Evolutionary conservation across 768 basidiomycete species (phyloP).

Genomic region (Leccinum truebloodii): DNA sequence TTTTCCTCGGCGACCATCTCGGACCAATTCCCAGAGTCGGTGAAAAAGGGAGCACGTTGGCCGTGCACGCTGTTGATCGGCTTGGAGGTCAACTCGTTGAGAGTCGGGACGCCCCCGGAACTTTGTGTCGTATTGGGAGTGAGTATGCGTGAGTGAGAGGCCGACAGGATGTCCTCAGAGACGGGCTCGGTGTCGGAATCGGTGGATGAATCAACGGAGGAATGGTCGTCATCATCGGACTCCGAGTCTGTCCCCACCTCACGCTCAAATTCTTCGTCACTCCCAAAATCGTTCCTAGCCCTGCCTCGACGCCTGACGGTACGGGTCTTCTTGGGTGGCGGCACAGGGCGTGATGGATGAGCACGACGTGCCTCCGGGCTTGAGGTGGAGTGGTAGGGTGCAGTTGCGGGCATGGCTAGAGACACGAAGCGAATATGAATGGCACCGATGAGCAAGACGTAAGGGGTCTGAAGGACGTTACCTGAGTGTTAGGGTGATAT

Average conservation of each 20-base stretch:
- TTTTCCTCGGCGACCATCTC: slow-evolving; percentile 82
- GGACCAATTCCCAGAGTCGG: slow-evolving; percentile 64
- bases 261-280: slow-evolving; percentile 78
- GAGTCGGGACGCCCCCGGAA: slow-evolving; percentile 43
- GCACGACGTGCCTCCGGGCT: slow-evolving; percentile 33
- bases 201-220: slow-evolving; percentile 57
- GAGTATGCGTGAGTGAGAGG: slow-evolving; percentile 52
- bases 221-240: slow-evolving; percentile 57
- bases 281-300: slow-evolving; percentile 57
- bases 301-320: slow-evolving; percentile 64
- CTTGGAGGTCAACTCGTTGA: slow-evolving; percentile 26
- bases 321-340: slow-evolving; percentile 38
- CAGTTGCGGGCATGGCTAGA: slow-evolving; percentile 47
- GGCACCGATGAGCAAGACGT: slow-evolving; percentile 24
- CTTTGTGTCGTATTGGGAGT: slow-evolving; percentile 73
- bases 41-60: slow-evolving; percentile 51
- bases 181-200: slow-evolving; percentile 74
- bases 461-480: slow-evolving; percentile 32
- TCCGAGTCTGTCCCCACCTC: slow-evolving; percentile 74
- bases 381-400: slow-evolving; percentile 36
- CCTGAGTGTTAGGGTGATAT: slow-evolving; percentile 36
- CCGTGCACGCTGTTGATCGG: slow-evolving; percentile 30
- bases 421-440: slow-evolving; percentile 5
- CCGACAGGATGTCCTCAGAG: slow-evolving; percentile 59
- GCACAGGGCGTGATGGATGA: slow-evolving; percentile 35